Evolutionary conservation across 2,329 filamentous ascomycete genomes (phyloP).

Genomic region (Fusarium caatingaense): DNA sequence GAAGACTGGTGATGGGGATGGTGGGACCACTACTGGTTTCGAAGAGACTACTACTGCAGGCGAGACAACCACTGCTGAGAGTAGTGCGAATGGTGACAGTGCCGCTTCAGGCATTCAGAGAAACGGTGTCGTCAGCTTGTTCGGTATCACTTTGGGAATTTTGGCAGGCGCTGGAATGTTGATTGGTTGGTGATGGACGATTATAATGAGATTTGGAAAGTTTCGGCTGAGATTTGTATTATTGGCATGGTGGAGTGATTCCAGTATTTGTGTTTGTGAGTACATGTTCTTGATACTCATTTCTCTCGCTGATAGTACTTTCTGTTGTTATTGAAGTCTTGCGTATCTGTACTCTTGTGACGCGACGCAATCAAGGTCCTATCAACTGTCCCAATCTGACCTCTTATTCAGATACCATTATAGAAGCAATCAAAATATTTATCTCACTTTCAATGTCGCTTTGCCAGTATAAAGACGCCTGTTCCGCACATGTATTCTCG

Average conservation of each 20-base stretch:
- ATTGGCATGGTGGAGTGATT: accelerated
- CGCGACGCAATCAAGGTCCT: accelerated
- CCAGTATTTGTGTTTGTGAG: too few relatives aligned
- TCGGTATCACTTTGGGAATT: constrained; percentile 7
- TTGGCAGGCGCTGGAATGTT: constrained; percentile 13
- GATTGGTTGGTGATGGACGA: background rate
- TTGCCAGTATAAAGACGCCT: background rate
- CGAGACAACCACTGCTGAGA: background rate
- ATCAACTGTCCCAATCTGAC: accelerated
- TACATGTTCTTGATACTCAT: too few relatives aligned
- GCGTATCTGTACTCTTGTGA: background rate
- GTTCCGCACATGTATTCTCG: background rate
- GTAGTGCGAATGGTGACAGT: too few relatives aligned
- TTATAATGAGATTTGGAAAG: background rate
- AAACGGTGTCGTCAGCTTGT: background rate
- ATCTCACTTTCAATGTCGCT: background rate
- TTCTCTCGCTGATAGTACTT: too few relatives aligned
- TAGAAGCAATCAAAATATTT: background rate
- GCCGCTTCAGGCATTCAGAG: background rate
- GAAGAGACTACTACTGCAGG: background rate
- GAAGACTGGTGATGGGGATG: background rate
- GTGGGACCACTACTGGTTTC: background rate
- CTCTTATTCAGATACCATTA: background rate
- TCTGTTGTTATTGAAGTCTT: background rate
- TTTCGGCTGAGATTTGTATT: background rate